Percentiles rank a stretch among this genome's conserved stretches.
Conservation (phyloP, 2,329 filamentous ascomycete species). For the Rhynchosporium graminicola region DNA sequence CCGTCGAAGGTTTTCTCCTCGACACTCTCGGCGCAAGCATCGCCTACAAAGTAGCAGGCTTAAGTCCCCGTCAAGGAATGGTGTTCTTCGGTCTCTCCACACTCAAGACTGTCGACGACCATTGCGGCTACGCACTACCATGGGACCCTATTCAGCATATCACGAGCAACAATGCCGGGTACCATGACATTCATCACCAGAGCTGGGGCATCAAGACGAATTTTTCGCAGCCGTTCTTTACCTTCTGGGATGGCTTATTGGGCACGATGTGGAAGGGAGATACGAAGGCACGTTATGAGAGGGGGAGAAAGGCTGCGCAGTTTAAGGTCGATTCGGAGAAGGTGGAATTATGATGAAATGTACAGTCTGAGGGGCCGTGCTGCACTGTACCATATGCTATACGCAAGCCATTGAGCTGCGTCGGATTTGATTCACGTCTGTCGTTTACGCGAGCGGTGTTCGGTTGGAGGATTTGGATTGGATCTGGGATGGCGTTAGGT, state of each 20-base stretch:
- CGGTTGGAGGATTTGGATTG: not conserved
- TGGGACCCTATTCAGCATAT: slow-evolving; percentile 92
- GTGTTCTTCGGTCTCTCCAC: slow-evolving; percentile 86
- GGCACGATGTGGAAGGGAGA: slow-evolving; percentile 56
- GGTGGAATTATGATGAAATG: slow-evolving; percentile 22
- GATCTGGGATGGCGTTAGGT: slow-evolving; percentile 4
- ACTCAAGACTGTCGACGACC: slow-evolving; percentile 96
- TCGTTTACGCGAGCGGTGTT: slow-evolving; percentile 7
- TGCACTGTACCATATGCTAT: slow-evolving; percentile 4
- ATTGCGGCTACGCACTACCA: slow-evolving; percentile 94
- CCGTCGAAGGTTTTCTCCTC: slow-evolving; percentile 88
- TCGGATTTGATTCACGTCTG: not conserved
- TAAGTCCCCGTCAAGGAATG: slow-evolving; percentile 86
- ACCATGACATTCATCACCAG: slow-evolving; percentile 98
- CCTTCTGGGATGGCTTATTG: slow-evolving; percentile 85
- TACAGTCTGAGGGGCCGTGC: not conserved
- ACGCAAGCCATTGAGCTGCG: not conserved
- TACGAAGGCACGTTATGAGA: slow-evolving; percentile 35
- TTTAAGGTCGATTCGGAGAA: slow-evolving; percentile 36
- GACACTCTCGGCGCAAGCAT: slow-evolving; percentile 87
- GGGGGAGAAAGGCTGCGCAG: slow-evolving; percentile 37
- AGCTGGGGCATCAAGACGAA: slow-evolving; percentile 99
- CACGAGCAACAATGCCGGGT: slow-evolving; percentile 92
- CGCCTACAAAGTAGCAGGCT: slow-evolving; percentile 76
- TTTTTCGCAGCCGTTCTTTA: slow-evolving; percentile 90